Conservation (phyloP, 495 filamentous ascomycete genomes). For the Venustampulla echinocandica region DNA sequence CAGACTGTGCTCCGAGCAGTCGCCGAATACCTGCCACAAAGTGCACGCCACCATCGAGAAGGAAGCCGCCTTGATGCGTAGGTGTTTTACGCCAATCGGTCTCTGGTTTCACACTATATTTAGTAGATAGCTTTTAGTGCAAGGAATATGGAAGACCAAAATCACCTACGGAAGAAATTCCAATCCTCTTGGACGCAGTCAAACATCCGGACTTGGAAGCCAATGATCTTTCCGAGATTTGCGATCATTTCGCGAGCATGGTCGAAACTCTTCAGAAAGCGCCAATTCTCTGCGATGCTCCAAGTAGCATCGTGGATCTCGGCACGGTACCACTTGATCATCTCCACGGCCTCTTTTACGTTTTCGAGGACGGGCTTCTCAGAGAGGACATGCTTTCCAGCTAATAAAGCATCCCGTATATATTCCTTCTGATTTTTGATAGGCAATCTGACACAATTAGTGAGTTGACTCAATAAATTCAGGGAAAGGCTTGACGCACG, state of each 20-base stretch:
- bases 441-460: conserved; percentile 31
- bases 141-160: conserved; percentile 1
- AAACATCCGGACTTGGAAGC: conserved; percentile 47
- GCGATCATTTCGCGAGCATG: conserved; percentile 47
- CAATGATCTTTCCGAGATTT: conserved; percentile 51
- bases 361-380: conserved; percentile 75
- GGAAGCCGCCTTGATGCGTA: conserved; percentile 64
- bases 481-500: conserved; percentile 16
- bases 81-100: conserved; percentile 67
- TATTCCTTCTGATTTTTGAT: conserved; percentile 48
- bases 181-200: conserved; percentile 42
- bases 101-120: conserved; percentile 23
- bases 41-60: conserved; percentile 69
- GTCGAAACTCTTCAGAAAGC: conserved; percentile 48
- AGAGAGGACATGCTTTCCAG: conserved; percentile 66
- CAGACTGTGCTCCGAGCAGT: conserved; percentile 37
- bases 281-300: conserved; percentile 68
- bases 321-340: conserved; percentile 50
- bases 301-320: conserved; percentile 37
- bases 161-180: conserved; percentile 43
- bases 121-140: background rate
- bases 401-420: conserved; percentile 48
- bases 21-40: conserved; percentile 51
- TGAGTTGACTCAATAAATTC: background rate
- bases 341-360: conserved; percentile 46